These are phyloP conservation scores for Penicillium riverlandense DNA, from an alignment of 495 filamentous ascomycete genomes.

Conservation along the genomic window DNA sequence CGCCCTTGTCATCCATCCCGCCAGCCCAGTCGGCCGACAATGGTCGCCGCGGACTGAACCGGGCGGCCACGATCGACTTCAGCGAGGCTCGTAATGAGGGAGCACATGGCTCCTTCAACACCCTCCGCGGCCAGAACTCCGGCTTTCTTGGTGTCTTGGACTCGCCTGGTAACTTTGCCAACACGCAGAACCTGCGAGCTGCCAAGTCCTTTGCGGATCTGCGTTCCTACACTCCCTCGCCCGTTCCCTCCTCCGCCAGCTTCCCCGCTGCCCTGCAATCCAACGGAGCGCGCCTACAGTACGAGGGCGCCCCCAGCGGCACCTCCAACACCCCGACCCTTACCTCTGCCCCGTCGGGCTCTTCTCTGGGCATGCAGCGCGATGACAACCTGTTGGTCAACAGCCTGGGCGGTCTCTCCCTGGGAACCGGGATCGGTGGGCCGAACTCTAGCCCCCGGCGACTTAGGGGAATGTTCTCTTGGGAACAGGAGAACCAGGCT, in stretches of 20 bases:
- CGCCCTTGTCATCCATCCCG: constrained; percentile 50
- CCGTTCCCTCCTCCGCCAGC: constrained; percentile 80
- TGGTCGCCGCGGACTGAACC: constrained; percentile 73
- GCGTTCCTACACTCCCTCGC: constrained; percentile 90
- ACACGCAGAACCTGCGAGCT: constrained; percentile 72
- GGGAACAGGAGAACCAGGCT: constrained; percentile 53
- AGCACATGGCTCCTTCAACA: constrained; percentile 58
- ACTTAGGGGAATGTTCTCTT: constrained; percentile 59
- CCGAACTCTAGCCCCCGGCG: constrained; percentile 50
- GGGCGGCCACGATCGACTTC: constrained; percentile 97
- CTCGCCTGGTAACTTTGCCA: constrained; percentile 64
- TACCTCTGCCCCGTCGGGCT: constrained; percentile 66
- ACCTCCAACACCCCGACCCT: constrained; percentile 67
- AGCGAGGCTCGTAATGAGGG: constrained; percentile 72
- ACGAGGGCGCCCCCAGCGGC: constrained; percentile 50
- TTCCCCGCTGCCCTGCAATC: constrained; percentile 67
- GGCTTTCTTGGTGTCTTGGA: constrained; percentile 78
- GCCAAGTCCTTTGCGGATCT: constrained; percentile 97
- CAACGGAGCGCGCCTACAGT: constrained; percentile 58
- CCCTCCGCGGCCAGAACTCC: constrained; percentile 66
- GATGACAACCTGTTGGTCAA: constrained; percentile 62
- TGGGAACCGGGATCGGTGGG: constrained; percentile 55
- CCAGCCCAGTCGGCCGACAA: constrained; percentile 62
- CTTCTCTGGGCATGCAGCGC: constrained; percentile 49
- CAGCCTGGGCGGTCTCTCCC: constrained; percentile 56